Conservation (phyloP, 108 stramenopile species). For the Schizochytrium sp. region DNA sequence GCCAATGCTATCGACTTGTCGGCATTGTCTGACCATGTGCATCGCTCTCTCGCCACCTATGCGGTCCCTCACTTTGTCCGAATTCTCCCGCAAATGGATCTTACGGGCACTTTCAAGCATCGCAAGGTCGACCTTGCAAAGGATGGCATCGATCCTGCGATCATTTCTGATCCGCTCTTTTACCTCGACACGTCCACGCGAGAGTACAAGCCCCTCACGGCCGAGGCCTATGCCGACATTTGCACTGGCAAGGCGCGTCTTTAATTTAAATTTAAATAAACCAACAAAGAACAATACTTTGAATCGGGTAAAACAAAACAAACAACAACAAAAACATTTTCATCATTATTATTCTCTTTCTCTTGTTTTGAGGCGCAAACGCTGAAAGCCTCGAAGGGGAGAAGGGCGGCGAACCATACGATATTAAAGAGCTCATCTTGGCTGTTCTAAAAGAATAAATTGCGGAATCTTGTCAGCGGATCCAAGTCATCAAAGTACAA, state of each 20-base stretch:
- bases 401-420: no score
- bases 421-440: no score
- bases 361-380: no score
- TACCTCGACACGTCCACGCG: background rate
- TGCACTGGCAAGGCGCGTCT: background rate
- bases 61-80: slow-evolving; percentile 40
- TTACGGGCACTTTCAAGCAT: slow-evolving; percentile 45
- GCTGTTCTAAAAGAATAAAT: no score
- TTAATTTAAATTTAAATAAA: no score
- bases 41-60: slow-evolving; percentile 21
- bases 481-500: no score
- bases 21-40: background rate
- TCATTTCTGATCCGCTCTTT: background rate
- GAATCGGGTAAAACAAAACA: no score
- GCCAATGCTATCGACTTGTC: background rate
- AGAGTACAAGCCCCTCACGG: background rate
- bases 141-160: background rate
- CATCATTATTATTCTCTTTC: no score
- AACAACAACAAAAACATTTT: no score
- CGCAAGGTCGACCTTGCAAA: slow-evolving; percentile 31
- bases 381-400: no score
- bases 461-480: no score
- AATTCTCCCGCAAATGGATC: slow-evolving; percentile 20
- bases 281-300: no score
- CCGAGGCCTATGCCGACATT: background rate